Conservation (phyloP, 1,284 basidiomycete genomes). For the Irpex rosettiformis region DNA sequence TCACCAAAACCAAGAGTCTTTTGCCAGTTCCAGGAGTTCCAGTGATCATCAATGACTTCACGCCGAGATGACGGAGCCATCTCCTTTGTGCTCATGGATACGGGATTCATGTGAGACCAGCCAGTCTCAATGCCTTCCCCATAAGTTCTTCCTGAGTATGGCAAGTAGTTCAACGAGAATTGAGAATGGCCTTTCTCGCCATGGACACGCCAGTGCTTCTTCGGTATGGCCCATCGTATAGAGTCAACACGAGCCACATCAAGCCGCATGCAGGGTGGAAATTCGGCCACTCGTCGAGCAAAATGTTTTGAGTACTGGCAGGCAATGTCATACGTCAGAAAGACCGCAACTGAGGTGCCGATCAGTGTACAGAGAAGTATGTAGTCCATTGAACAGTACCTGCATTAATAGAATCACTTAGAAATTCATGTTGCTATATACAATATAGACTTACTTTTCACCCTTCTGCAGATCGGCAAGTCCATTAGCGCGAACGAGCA, state of each 20-base stretch:
- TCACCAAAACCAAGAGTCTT: conserved; percentile 10
- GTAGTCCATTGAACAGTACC: conserved; percentile 25
- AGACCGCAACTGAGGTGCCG: background rate
- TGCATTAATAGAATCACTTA: conserved; percentile 3
- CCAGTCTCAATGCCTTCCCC: conserved; percentile 21
- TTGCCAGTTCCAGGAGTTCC: conserved; percentile 16
- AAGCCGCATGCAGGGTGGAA: conserved; percentile 8
- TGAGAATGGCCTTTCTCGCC: conserved; percentile 11
- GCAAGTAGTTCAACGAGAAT: conserved; percentile 19
- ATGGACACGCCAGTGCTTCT: conserved; percentile 20
- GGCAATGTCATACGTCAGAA: conserved; percentile 22
- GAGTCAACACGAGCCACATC: background rate
- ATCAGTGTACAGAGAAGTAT: conserved; percentile 16
- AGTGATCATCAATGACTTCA: conserved; percentile 16
- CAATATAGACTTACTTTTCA: conserved; percentile 16
- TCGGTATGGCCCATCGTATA: conserved; percentile 19
- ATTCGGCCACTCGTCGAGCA: conserved; percentile 6
- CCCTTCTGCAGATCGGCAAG: conserved; percentile 24
- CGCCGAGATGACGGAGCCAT: conserved; percentile 14
- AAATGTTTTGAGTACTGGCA: conserved; percentile 21
- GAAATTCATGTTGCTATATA: background rate
- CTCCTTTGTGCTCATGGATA: conserved; percentile 13
- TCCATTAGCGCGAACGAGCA: conserved; percentile 18
- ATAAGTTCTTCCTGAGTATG: conserved; percentile 13
- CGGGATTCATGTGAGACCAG: conserved; percentile 18